phyloP scores from a whole-genome alignment of 768 basidiomycete species.

The Boletus sensibilis region DNA sequence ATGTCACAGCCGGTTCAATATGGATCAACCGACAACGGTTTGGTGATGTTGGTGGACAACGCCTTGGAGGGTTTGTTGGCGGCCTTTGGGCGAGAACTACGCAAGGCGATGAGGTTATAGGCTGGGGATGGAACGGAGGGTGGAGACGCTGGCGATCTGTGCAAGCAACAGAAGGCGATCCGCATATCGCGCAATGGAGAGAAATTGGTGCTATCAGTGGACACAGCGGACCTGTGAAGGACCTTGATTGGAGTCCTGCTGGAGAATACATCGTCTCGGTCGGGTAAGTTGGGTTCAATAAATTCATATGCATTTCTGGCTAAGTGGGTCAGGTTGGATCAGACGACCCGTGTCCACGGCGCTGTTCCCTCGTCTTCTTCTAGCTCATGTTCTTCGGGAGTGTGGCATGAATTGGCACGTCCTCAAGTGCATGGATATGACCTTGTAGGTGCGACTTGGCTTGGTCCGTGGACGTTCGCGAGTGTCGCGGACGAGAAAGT shows the following conservation, averaged over 20 bases:
- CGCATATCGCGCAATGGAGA: conserved; percentile 55
- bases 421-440: conserved; percentile 99
- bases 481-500: conserved; percentile 98
- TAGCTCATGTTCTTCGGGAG: conserved; percentile 14
- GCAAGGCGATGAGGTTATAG: conserved; percentile 60
- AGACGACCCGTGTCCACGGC: conserved; percentile 89
- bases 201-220: conserved; percentile 83
- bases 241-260: conserved; percentile 81
- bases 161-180: conserved; percentile 13
- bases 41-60: conserved; percentile 90
- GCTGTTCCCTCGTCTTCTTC: conserved; percentile 34
- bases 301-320: not conserved
- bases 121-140: conserved; percentile 93
- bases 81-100: conserved; percentile 67
- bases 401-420: conserved; percentile 86
- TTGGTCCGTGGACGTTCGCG: conserved; percentile 74
- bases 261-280: conserved; percentile 86
- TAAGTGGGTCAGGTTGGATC: conserved; percentile 63
- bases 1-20: conserved; percentile 51
- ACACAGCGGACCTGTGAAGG: conserved; percentile 76
- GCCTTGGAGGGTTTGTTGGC: conserved; percentile 90
- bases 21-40: conserved; percentile 93
- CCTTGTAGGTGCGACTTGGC: conserved; percentile 74
- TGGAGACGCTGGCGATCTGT: conserved; percentile 82
- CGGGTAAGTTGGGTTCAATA: conserved; percentile 50